These are phyloP conservation scores for Puccinia polysora DNA, from an alignment of 1,284 basidiomycete genomes.

Conservation along the genomic window DNA sequence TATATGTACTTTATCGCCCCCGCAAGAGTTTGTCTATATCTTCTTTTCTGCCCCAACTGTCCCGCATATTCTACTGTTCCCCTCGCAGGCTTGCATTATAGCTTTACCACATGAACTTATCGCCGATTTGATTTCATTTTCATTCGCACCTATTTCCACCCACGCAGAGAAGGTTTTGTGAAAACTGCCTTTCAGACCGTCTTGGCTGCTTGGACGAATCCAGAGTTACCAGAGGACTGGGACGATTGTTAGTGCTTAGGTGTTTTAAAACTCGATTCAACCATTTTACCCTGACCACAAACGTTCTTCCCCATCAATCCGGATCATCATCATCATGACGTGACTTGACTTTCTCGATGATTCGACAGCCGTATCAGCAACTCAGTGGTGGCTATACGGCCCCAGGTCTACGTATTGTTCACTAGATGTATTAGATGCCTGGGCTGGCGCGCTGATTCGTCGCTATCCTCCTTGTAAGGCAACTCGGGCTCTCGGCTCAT, in stretches of 20 bases:
- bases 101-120: neutral
- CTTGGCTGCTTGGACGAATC: slow-evolving; percentile 25
- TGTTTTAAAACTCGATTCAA: neutral
- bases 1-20: slow-evolving; percentile 31
- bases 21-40: slow-evolving; percentile 28
- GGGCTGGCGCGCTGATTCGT: slow-evolving; percentile 36
- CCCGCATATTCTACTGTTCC: neutral
- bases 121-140: neutral
- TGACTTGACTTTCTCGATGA: neutral
- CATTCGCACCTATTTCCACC: neutral
- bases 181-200: slow-evolving; percentile 28
- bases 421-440: slow-evolving; percentile 23
- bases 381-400: slow-evolving; percentile 42
- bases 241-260: slow-evolving; percentile 25
- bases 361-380: slow-evolving; percentile 35
- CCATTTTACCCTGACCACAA: neutral
- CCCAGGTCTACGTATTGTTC: slow-evolving; percentile 8
- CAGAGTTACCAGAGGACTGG: slow-evolving; percentile 40
- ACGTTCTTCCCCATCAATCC: neutral
- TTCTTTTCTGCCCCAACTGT: neutral
- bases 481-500: slow-evolving; percentile 5
- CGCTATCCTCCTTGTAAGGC: slow-evolving; percentile 41
- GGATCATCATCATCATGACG: neutral
- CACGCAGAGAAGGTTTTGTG: slow-evolving; percentile 31
- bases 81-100: neutral